Percentiles rank a stretch among this genome's conserved stretches.
Conservation (phyloP, 108 stramenopile species). For the Mediolabrus comicus region DNA sequence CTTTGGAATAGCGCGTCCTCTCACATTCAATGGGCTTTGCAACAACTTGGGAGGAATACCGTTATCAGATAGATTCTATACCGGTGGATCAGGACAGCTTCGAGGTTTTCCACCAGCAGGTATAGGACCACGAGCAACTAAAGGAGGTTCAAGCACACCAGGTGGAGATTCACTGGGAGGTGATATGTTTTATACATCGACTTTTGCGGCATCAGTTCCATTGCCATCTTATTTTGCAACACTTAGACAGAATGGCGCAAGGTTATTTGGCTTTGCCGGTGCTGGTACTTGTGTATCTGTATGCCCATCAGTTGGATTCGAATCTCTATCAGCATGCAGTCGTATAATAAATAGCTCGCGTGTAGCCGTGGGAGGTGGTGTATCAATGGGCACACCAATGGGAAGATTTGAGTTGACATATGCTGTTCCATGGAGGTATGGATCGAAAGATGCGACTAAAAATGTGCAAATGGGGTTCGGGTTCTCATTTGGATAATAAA, state of each 20-base stretch:
- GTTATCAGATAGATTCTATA: slow-evolving; percentile 79
- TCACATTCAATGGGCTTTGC: slow-evolving; percentile 68
- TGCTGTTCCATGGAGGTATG: slow-evolving; percentile 78
- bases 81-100: slow-evolving; percentile 78
- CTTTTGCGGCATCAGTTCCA: slow-evolving; percentile 57
- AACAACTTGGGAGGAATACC: slow-evolving; percentile 14
- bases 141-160: slow-evolving; percentile 56
- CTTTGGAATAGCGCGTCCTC: slow-evolving; percentile 48
- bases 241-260: slow-evolving; percentile 57
- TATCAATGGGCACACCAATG: slow-evolving; percentile 65
- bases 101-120: slow-evolving; percentile 80
- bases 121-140: slow-evolving; percentile 71
- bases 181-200: slow-evolving; percentile 73
- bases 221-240: slow-evolving; percentile 45
- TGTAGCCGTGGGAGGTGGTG: slow-evolving; percentile 66
- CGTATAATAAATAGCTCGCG: slow-evolving; percentile 56
- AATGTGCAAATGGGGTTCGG: slow-evolving; percentile 83
- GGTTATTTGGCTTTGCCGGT: slow-evolving; percentile 78
- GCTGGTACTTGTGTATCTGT: slow-evolving; percentile 62
- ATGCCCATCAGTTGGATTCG: not conserved
- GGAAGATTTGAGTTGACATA: slow-evolving; percentile 80
- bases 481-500: slow-evolving; percentile 65
- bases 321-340: slow-evolving; percentile 18
- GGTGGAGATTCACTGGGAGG: slow-evolving; percentile 84
- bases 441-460: slow-evolving; percentile 71